Conservation (phyloP, 495 filamentous ascomycete genomes). For the Darksidea phi region DNA sequence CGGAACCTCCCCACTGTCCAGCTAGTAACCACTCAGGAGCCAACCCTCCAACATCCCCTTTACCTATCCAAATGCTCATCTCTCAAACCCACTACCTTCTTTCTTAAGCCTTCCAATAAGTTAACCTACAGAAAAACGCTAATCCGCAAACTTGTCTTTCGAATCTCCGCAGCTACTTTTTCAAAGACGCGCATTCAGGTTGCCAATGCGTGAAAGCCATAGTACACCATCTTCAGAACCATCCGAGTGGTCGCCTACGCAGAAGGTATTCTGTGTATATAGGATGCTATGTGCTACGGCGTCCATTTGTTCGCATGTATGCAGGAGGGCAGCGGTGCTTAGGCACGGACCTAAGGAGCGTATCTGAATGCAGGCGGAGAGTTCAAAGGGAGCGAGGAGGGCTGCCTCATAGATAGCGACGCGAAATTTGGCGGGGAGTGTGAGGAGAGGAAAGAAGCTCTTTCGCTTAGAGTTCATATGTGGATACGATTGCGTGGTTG, state of each 20-base stretch:
- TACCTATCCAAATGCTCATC: too few species aligned
- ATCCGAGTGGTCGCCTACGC: background rate
- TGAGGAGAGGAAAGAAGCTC: background rate
- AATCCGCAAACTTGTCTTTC: background rate
- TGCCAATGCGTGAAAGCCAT: background rate
- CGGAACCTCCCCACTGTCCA: too few species aligned
- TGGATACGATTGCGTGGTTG: too few species aligned
- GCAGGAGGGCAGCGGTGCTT: background rate
- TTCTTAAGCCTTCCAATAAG: too few species aligned
- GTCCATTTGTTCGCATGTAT: background rate
- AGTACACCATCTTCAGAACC: background rate
- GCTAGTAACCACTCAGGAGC: too few species aligned
- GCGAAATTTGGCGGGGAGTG: background rate
- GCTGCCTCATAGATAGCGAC: background rate
- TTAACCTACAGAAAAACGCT: background rate
- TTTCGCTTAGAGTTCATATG: too few species aligned
- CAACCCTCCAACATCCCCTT: too few species aligned
- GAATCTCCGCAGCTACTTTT: background rate
- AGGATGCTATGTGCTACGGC: background rate
- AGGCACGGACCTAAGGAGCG: background rate
- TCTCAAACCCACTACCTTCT: too few species aligned
- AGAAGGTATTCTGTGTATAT: conserved; percentile 1
- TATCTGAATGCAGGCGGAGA: background rate
- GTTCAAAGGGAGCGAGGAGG: background rate
- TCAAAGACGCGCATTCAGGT: background rate